Conservation (phyloP, 352 stramenopile genomes). For the Pythium myriotylum region DNA sequence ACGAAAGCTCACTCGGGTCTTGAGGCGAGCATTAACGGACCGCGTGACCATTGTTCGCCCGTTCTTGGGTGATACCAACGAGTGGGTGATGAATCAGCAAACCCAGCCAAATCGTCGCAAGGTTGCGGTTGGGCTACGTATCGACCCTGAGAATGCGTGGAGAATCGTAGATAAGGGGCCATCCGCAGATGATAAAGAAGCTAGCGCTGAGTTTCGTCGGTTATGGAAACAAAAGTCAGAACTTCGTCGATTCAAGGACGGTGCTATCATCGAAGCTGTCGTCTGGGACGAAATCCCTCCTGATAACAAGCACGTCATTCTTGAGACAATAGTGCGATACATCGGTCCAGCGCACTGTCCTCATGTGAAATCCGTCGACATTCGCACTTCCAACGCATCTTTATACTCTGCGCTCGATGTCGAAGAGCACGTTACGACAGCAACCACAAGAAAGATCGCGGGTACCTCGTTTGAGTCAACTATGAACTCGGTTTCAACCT, state of each 20-base stretch:
- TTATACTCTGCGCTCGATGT: conserved; percentile 72
- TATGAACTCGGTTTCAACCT: conserved; percentile 74
- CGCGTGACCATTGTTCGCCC: conserved; percentile 67
- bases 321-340: conserved; percentile 79
- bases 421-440: conserved; percentile 40
- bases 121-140: conserved; percentile 77
- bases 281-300: conserved; percentile 84
- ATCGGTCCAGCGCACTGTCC: conserved; percentile 71
- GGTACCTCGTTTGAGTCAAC: conserved; percentile 68
- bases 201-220: conserved; percentile 70
- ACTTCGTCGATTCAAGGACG: conserved; percentile 90
- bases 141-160: conserved; percentile 75
- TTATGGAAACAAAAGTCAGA: conserved; percentile 91
- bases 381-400: conserved; percentile 78
- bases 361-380: conserved; percentile 47
- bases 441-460: conserved; percentile 41
- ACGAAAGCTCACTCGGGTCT: conserved; percentile 49
- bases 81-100: conserved; percentile 56
- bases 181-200: conserved; percentile 75
- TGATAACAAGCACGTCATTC: conserved; percentile 69
- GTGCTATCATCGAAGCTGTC: conserved; percentile 87
- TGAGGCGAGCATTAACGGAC: conserved; percentile 63
- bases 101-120: conserved; percentile 48
- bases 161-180: conserved; percentile 91
- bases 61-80: conserved; percentile 38